These are phyloP conservation scores for Arabis hirsuta DNA, from an alignment of 345 rosid genomes.

Conservation along the genomic window DNA sequence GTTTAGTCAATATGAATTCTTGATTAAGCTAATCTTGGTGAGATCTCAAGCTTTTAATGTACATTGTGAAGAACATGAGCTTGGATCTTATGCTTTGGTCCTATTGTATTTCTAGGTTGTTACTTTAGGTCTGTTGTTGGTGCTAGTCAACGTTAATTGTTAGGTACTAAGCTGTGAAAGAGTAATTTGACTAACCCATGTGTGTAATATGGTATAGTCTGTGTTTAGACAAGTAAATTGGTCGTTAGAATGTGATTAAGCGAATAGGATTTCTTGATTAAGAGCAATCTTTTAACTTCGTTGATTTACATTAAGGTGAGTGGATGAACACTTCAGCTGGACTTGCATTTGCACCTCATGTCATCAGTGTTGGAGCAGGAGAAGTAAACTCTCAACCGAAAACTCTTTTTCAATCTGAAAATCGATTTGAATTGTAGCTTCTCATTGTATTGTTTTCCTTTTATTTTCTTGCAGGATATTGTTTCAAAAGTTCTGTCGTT, in stretches of 20 bases:
- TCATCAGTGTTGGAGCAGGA: constrained; percentile 73
- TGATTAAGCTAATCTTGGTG: constrained; percentile 1
- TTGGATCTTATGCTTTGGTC: background rate
- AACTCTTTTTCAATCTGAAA: background rate
- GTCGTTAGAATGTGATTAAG: constrained; percentile 8
- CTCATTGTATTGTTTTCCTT: constrained; percentile 7
- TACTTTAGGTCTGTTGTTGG: background rate
- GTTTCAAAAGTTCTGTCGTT: constrained; percentile 79
- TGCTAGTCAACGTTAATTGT: background rate
- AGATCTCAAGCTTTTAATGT: background rate
- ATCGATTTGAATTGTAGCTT: constrained; percentile 3
- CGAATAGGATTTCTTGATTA: background rate
- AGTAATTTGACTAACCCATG: constrained; percentile 1
- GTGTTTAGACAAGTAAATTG: constrained; percentile 3
- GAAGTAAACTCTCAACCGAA: constrained; percentile 56
- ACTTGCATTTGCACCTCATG: constrained; percentile 93
- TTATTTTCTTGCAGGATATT: constrained; percentile 61
- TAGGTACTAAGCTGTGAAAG: constrained; percentile 1
- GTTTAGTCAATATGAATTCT: background rate
- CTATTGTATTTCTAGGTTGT: background rate
- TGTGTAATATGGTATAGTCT: background rate
- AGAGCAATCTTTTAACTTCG: background rate
- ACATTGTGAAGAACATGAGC: constrained; percentile 12
- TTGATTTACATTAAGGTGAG: constrained; percentile 67
- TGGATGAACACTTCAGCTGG: constrained; percentile 99